Evolutionary conservation across 179 eudicot species (phyloP).

Genomic region (Sideroxylon spinosum): DNA sequence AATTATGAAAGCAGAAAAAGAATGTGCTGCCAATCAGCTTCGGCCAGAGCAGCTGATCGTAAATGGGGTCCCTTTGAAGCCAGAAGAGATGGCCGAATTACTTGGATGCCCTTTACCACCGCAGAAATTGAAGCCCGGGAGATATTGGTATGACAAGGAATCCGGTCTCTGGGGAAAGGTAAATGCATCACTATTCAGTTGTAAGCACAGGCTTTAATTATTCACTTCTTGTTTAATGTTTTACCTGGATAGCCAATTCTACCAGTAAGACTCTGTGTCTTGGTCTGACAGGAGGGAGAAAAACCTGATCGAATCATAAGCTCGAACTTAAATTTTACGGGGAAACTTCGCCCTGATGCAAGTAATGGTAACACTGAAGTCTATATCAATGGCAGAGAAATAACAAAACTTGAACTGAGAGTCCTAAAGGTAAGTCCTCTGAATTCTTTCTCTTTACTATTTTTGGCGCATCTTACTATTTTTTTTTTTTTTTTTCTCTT

Average conservation of each 20-base stretch:
- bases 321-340: constrained; percentile 62
- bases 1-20: constrained; percentile 80
- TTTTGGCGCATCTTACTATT: neutral
- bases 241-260: neutral
- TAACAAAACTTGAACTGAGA: constrained; percentile 69
- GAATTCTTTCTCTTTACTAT: neutral
- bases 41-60: constrained; percentile 67
- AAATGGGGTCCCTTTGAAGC: constrained; percentile 57
- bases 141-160: constrained; percentile 84
- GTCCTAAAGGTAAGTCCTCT: constrained; percentile 50
- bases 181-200: constrained; percentile 10
- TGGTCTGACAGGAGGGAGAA: constrained; percentile 65
- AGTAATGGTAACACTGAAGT: constrained; percentile 81
- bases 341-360: constrained; percentile 58
- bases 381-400: constrained; percentile 76
- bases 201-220: neutral
- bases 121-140: constrained; percentile 64
- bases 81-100: constrained; percentile 75
- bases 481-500: neutral
- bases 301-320: constrained; percentile 68
- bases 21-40: constrained; percentile 77
- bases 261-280: constrained; percentile 11
- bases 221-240: neutral
- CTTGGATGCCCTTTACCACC: constrained; percentile 69
- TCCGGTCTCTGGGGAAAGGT: constrained; percentile 88